phyloP scores from a whole-genome alignment of 164 flowering plant species.

The Vitis cinerea region DNA sequence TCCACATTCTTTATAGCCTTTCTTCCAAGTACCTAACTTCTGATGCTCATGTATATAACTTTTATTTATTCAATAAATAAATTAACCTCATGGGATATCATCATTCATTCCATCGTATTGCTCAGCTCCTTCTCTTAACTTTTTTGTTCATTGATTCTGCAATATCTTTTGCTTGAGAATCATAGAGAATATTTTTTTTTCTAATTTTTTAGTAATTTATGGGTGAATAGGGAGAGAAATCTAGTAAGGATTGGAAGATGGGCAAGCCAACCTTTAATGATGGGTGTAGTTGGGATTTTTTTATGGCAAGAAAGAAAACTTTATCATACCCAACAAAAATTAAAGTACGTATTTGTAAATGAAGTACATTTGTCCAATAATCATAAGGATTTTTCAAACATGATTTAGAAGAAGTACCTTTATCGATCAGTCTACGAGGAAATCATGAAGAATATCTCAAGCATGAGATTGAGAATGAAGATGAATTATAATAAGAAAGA shows the following conservation, averaged over 20 bases:
- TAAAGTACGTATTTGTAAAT: no score
- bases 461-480: no score
- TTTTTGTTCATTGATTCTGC: background rate
- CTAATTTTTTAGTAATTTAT: background rate
- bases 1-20: constrained; percentile 8
- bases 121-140: background rate
- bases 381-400: no score
- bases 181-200: constrained; percentile 12
- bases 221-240: background rate
- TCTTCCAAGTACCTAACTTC: constrained; percentile 17
- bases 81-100: constrained; percentile 3
- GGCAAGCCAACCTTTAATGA: background rate
- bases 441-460: no score
- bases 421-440: no score
- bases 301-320: no score
- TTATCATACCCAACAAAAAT: no score
- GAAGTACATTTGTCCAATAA: no score
- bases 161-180: constrained; percentile 13
- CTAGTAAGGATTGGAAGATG: background rate
- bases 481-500: no score
- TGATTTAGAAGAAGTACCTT: no score
- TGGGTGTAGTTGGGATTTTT: background rate
- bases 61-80: background rate
- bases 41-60: background rate
- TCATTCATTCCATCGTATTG: constrained; percentile 14